Evolutionary conservation across 805 yeast genomes (phyloP), one percentile per base, ranked within the genome.

Genomic region (Myxozyma vanderwaltii): DNA sequence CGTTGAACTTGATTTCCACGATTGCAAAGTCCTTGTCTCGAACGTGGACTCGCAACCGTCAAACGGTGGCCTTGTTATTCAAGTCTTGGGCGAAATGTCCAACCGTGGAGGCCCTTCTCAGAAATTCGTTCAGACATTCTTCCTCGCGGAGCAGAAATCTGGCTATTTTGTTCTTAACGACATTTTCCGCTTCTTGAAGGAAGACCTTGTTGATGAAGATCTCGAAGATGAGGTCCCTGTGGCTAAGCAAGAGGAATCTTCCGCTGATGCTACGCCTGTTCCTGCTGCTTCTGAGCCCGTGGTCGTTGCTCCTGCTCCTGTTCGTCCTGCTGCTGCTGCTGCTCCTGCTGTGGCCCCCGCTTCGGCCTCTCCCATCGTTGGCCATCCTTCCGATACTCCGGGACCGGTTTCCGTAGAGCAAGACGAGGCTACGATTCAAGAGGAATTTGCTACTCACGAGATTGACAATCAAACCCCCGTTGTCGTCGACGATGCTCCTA

Each of bases 341-440:
- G 39, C 45, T 12, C 29, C 47, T 15, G 43, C 56, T 4, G 39
- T 17, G 12, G 48, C 64, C 4, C 35, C 63, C 24, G 55, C 26
- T 21, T 49, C 55, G n/a, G 58, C 35, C n/a, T 23, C 45, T 12
- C 29, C 51, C 13, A 38, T 54, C 6, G 44, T 53, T n/a, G 51
- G n/a, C 31, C 40, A 21, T n/a, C 21, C 39, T 7, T 15, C 47
- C 12, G 55, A 54, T 38, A 49, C 59, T n/a, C 63, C 63, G 10
- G 65, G 64, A n/a, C 63, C 64, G 27, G 56, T 33, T 12, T 83
- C 91, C 36, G 97, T 91, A 7, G 81, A 96, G 27, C 97, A 91
- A 73, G 97, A 92, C 72, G 98, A 92, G 76, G 83, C 92, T 64
- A 81, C 96, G 1, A 72, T 88, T 69, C 81, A 97, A 67, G 97